A percentile compares a stretch with the other conserved stretches of the same genome.
Evolutionary conservation across 805 yeast species (phyloP).

Genomic region (Metschnikowia proteae): DNA sequence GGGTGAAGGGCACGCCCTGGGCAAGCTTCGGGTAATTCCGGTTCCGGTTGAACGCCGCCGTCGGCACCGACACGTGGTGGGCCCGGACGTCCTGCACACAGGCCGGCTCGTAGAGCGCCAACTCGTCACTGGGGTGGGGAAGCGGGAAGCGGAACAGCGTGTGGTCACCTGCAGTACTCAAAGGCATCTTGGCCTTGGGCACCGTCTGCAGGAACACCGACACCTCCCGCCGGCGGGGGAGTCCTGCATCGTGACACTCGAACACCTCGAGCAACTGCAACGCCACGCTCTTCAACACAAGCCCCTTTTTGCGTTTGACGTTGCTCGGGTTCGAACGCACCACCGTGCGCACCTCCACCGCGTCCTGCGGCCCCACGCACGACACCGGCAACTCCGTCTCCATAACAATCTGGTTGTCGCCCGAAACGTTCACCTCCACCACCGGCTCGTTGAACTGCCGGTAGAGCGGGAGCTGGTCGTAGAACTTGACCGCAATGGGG

Average conservation of each 20-base stretch:
- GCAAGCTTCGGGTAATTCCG: conserved; percentile 25
- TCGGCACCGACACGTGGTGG: conserved; percentile 8
- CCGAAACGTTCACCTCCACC: conserved; percentile 40
- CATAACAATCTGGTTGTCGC: conserved; percentile 47
- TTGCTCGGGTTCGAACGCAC: conserved; percentile 38
- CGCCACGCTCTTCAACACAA: conserved; percentile 42
- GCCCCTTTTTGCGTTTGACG: conserved; percentile 26
- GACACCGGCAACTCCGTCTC: conserved; percentile 47
- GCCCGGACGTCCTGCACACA: neutral
- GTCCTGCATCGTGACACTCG: conserved; percentile 51
- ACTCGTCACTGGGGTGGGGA: conserved; percentile 36
- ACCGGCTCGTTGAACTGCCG: conserved; percentile 54
- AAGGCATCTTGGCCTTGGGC: conserved; percentile 18
- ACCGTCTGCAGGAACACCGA: conserved; percentile 34
- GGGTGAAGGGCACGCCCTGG: conserved; percentile 42
- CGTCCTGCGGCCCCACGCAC: conserved; percentile 59
- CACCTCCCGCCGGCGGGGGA: conserved; percentile 45
- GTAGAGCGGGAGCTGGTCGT: conserved; percentile 54
- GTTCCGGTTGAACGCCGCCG: conserved; percentile 21
- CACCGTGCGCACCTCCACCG: conserved; percentile 35
- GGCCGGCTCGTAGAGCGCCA: conserved; percentile 21
- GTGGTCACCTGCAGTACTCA: conserved; percentile 27
- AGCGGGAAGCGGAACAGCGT: conserved; percentile 24
- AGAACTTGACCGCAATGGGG: conserved; percentile 53
- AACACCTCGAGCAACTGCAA: conserved; percentile 52